Evolutionary conservation across 352 stramenopile genomes (phyloP).

Genomic region (Phytopythium cucurbitacearum): DNA sequence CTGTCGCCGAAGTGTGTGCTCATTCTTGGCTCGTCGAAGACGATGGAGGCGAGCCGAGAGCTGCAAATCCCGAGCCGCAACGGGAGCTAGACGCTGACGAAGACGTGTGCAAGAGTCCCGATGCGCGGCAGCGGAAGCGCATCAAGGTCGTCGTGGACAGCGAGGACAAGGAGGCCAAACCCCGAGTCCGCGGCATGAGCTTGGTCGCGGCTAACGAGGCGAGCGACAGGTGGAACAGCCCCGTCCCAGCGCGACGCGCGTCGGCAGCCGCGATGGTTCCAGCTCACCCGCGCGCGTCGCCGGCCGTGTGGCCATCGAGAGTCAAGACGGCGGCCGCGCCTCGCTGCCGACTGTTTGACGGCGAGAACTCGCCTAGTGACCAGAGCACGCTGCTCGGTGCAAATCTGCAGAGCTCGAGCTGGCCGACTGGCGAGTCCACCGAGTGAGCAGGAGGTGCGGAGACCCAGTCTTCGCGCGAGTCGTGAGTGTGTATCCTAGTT

Average conservation of each 20-base stretch:
- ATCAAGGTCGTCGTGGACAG: conserved; percentile 18
- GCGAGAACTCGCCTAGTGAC: background rate
- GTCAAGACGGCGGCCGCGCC: conserved; percentile 1
- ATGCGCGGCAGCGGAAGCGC: conserved; percentile 10
- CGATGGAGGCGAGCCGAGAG: conserved; percentile 13
- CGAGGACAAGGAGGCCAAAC: background rate
- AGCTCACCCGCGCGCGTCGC: conserved; percentile 1
- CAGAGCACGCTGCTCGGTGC: background rate
- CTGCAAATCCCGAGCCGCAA: conserved; percentile 15
- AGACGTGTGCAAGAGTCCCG: background rate
- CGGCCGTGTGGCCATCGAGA: conserved; percentile 2
- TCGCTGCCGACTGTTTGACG: conserved; percentile 1
- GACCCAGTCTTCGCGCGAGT: too few species aligned
- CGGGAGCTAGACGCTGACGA: conserved; percentile 15
- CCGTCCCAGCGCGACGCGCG: too few species aligned
- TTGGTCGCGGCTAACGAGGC: background rate
- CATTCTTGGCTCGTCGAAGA: conserved; percentile 36
- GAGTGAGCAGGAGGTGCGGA: too few species aligned
- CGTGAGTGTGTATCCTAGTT: too few species aligned
- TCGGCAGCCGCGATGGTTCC: background rate
- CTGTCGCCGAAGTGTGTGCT: conserved; percentile 28
- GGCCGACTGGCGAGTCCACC: background rate
- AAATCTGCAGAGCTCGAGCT: background rate
- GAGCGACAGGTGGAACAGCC: too few species aligned
- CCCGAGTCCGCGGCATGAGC: background rate